phyloP scores from a whole-genome alignment of 805 yeast genomes.

The Wickerhamiella spandovensis region DNA sequence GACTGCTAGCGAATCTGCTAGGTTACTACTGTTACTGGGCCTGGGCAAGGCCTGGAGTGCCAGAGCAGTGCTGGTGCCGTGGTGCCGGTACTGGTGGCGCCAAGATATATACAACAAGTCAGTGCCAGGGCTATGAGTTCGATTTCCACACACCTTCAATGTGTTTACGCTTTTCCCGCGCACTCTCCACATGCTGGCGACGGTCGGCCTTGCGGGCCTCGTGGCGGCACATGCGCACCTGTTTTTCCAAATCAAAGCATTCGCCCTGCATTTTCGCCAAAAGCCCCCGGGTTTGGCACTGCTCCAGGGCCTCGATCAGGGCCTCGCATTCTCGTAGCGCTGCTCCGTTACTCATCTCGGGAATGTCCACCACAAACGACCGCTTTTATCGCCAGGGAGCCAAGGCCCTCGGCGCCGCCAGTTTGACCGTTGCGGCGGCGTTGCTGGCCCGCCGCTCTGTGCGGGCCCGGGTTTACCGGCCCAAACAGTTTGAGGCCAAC shows the following conservation, averaged over 20 bases:
- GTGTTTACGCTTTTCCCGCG: conserved; percentile 42
- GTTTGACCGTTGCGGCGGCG: conserved; percentile 56
- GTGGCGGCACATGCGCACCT: conserved; percentile 65
- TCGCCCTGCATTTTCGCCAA: conserved; percentile 61
- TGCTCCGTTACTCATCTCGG: conserved; percentile 17
- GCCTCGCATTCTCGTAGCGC: conserved; percentile 48
- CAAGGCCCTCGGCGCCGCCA: conserved; percentile 57
- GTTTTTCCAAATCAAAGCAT: conserved; percentile 76
- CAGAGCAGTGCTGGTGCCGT: too few relatives aligned
- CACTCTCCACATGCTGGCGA: conserved; percentile 32
- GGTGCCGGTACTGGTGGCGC: too few relatives aligned
- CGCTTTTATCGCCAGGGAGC: neutral
- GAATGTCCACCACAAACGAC: neutral
- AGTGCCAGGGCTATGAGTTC: neutral
- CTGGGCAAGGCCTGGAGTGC: too few relatives aligned
- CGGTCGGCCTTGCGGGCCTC: conserved; percentile 56
- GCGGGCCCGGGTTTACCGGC: conserved; percentile 55
- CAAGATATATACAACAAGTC: too few relatives aligned
- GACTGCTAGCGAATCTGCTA: too few relatives aligned
- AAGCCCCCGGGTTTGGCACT: conserved; percentile 67
- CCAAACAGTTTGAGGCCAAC: conserved; percentile 69
- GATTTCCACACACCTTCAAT: conserved; percentile 45
- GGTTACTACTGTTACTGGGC: too few relatives aligned
- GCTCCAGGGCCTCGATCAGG: conserved; percentile 74
- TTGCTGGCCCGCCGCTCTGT: conserved; percentile 67